These are phyloP conservation scores for Penicillium turbatum DNA, from an alignment of 495 filamentous ascomycete species.

Conservation along the genomic window DNA sequence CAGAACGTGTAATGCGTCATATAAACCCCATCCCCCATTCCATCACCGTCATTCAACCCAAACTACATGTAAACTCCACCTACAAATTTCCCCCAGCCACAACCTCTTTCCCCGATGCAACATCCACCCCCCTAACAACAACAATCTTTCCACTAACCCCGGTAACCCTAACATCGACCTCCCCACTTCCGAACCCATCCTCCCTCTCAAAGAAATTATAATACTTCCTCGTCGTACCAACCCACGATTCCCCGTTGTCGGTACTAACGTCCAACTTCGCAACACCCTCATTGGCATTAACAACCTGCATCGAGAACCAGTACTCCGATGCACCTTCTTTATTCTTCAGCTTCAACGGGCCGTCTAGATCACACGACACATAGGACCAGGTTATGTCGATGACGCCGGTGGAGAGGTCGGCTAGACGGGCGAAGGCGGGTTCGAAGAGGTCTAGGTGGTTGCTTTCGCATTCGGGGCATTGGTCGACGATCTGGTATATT, in stretches of 20 bases:
- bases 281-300: constrained; percentile 53
- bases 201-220: constrained; percentile 61
- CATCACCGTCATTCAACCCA: no score
- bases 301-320: constrained; percentile 57
- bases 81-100: constrained; percentile 30
- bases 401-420: constrained; percentile 43
- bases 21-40: no score
- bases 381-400: constrained; percentile 51
- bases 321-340: constrained; percentile 52
- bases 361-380: constrained; percentile 49
- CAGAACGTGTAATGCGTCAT: no score
- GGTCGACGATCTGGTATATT: constrained; percentile 49
- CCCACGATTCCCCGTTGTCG: constrained; percentile 52
- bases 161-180: constrained; percentile 51
- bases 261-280: constrained; percentile 52
- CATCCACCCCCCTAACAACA: constrained; percentile 27
- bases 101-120: constrained; percentile 15
- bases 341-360: constrained; percentile 51
- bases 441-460: constrained; percentile 60
- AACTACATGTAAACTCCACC: no score
- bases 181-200: constrained; percentile 49
- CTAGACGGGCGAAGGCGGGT: constrained; percentile 48
- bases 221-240: constrained; percentile 40
- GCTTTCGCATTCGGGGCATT: constrained; percentile 53
- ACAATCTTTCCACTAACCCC: constrained; percentile 43